Percentiles rank a stretch among this genome's conserved stretches.
phyloP scores from a whole-genome alignment of 345 rosid genomes.

The Hibiscus tridactylites region DNA sequence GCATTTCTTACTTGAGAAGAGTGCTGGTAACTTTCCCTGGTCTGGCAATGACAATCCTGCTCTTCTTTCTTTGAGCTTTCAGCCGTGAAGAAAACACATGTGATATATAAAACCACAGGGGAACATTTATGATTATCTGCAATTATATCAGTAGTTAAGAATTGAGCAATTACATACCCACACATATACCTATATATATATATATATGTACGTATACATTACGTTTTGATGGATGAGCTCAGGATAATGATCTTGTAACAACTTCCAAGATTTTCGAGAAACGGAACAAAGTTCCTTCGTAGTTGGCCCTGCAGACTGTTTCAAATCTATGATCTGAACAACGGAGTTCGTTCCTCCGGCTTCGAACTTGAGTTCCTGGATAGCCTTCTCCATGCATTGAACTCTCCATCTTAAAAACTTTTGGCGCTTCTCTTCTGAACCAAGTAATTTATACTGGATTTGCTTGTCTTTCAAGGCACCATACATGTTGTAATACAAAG shows the following conservation, averaged over 20 bases:
- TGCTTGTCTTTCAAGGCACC: slow-evolving; percentile 33
- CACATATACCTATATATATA: neutral
- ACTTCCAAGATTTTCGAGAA: slow-evolving; percentile 18
- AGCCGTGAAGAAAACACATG: slow-evolving; percentile 29
- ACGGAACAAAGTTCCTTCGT: slow-evolving; percentile 28
- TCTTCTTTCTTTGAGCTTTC: slow-evolving; percentile 15
- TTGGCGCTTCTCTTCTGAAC: slow-evolving; percentile 22
- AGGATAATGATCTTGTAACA: slow-evolving; percentile 29
- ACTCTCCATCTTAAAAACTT: slow-evolving; percentile 29
- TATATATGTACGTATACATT: slow-evolving; percentile 7
- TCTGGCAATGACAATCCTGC: slow-evolving; percentile 36
- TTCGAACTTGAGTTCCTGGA: slow-evolving; percentile 31
- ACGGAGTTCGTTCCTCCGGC: slow-evolving; percentile 39
- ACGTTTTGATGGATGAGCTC: slow-evolving; percentile 31
- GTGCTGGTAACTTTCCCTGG: slow-evolving; percentile 40
- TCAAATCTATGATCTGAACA: slow-evolving; percentile 49
- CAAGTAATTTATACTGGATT: slow-evolving; percentile 17
- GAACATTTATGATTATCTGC: slow-evolving; percentile 45
- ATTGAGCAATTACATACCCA: neutral
- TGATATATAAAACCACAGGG: slow-evolving; percentile 48
- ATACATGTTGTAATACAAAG: slow-evolving; percentile 27
- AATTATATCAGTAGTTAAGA: neutral
- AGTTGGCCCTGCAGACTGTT: slow-evolving; percentile 22
- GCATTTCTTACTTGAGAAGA: slow-evolving; percentile 42
- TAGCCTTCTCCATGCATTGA: slow-evolving; percentile 37